Conservation (phyloP, 2,329 filamentous ascomycete species). For the Colletotrichum sp. region DNA sequence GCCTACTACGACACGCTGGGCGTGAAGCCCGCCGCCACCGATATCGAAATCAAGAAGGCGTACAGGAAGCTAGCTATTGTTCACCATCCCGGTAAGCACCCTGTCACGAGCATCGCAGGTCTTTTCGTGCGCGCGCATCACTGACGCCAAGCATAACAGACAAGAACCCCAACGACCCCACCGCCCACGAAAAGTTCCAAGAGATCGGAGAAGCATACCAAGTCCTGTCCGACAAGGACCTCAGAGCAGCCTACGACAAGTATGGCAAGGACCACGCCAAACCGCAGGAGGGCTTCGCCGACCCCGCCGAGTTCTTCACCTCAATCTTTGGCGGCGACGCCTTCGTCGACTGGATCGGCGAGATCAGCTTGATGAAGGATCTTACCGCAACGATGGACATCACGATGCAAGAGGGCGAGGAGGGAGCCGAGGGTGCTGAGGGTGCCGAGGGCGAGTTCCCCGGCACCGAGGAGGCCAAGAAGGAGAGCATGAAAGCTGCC, state of each 20-base stretch:
- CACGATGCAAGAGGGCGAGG: constrained; percentile 81
- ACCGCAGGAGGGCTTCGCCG: constrained; percentile 90
- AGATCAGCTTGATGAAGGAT: constrained; percentile 98
- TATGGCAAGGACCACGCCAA: constrained; percentile 95
- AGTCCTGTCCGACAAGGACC: constrained; percentile 85
- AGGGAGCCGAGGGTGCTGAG: constrained; percentile 62
- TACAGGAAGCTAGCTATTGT: constrained; percentile 95
- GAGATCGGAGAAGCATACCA: constrained; percentile 77
- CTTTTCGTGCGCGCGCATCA: neutral
- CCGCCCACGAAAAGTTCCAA: constrained; percentile 93
- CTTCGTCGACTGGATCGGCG: constrained; percentile 95
- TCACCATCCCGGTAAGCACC: constrained; percentile 77
- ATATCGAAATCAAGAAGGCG: constrained; percentile 95
- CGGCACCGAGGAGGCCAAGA: constrained; percentile 60
- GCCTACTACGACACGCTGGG: constrained; percentile 87
- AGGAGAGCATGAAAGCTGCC: constrained; percentile 56
- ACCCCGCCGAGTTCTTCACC: constrained; percentile 96
- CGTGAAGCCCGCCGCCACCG: constrained; percentile 82
- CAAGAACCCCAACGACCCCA: constrained; percentile 97
- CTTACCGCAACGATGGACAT: constrained; percentile 99
- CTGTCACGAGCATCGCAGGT: neutral
- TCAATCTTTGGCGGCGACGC: constrained; percentile 98
- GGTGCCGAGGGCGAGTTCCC: constrained; percentile 59
- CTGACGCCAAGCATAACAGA: constrained; percentile 55
- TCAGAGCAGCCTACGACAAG: constrained; percentile 94